These are phyloP conservation scores for Amesomyces nigricolor DNA, from an alignment of 2,329 filamentous ascomycete genomes.

Conservation along the genomic window DNA sequence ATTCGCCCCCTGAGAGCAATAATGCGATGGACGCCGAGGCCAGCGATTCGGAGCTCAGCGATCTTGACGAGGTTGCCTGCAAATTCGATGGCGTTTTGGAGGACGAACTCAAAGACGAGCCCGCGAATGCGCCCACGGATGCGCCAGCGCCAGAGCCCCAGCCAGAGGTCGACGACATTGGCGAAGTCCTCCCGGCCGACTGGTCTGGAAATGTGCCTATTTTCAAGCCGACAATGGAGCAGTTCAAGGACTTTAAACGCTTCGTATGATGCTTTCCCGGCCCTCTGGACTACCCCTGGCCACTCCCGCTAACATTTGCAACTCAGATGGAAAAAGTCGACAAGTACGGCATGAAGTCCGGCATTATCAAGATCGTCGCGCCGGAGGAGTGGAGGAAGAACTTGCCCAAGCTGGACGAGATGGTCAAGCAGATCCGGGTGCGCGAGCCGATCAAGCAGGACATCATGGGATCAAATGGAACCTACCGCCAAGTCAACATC, in stretches of 20 bases:
- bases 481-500: conserved; percentile 95
- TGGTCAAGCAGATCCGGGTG: conserved; percentile 85
- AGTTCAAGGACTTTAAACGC: conserved; percentile 88
- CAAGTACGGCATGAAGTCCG: conserved; percentile 92
- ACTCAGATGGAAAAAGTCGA: conserved; percentile 73
- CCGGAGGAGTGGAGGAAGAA: conserved; percentile 87
- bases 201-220: conserved; percentile 90
- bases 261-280: conserved; percentile 53
- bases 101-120: not conserved
- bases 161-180: conserved; percentile 50
- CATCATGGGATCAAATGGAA: conserved; percentile 91
- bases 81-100: conserved; percentile 28
- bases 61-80: conserved; percentile 52
- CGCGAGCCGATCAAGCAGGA: conserved; percentile 98
- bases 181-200: conserved; percentile 76
- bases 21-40: conserved; percentile 53
- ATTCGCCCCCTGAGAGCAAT: conserved; percentile 61
- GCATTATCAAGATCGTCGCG: conserved; percentile 93
- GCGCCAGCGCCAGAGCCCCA: conserved; percentile 10
- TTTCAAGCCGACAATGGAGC: conserved; percentile 90
- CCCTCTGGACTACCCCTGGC: not conserved
- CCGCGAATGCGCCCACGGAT: not conserved
- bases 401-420: conserved; percentile 72
- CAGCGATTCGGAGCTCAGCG: conserved; percentile 61
- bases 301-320: conserved; percentile 26